Conservation (phyloP, 75 land plant species). For the Adiantum capillusveneris region DNA sequence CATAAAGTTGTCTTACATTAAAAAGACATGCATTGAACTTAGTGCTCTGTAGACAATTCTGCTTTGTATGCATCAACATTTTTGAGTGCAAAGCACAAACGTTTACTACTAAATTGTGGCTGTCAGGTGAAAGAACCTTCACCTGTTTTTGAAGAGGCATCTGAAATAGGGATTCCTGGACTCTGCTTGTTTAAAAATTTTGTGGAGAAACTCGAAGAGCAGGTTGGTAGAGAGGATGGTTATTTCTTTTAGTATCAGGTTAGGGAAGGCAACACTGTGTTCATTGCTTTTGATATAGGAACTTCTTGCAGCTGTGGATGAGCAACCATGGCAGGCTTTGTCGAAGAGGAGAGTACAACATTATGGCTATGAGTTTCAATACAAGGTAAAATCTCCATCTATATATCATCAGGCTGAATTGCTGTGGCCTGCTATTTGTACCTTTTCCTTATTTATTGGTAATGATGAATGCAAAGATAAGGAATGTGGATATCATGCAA, state of each 20-base stretch:
- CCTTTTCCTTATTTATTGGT: too few species aligned
- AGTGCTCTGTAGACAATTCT: background rate
- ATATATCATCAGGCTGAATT: too few species aligned
- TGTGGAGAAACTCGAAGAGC: slow-evolving; percentile 54
- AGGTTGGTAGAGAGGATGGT: slow-evolving; percentile 23
- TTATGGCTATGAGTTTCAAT: slow-evolving; percentile 95
- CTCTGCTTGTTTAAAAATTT: slow-evolving; percentile 62
- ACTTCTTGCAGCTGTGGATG: slow-evolving; percentile 78
- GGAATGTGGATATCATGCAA: slow-evolving; percentile 64
- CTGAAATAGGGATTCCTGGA: slow-evolving; percentile 80
- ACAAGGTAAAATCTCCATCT: slow-evolving; percentile 44
- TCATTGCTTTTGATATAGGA: slow-evolving; percentile 34
- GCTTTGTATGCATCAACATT: background rate
- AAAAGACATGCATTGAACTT: too few species aligned
- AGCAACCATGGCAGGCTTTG: slow-evolving; percentile 74
- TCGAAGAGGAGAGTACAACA: slow-evolving; percentile 96
- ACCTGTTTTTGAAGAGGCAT: slow-evolving; percentile 40
- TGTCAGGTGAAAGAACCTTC: slow-evolving; percentile 31
- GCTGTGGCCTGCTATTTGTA: too few species aligned
- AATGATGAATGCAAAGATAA: slow-evolving; percentile 54
- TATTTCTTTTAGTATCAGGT: background rate
- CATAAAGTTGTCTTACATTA: too few species aligned
- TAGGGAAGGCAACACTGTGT: background rate
- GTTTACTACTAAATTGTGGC: background rate
- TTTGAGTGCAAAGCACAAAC: too few species aligned